These are phyloP conservation scores for Aspergillus flavus DNA, from an alignment of 2,329 filamentous ascomycete genomes.

Conservation along the genomic window DNA sequence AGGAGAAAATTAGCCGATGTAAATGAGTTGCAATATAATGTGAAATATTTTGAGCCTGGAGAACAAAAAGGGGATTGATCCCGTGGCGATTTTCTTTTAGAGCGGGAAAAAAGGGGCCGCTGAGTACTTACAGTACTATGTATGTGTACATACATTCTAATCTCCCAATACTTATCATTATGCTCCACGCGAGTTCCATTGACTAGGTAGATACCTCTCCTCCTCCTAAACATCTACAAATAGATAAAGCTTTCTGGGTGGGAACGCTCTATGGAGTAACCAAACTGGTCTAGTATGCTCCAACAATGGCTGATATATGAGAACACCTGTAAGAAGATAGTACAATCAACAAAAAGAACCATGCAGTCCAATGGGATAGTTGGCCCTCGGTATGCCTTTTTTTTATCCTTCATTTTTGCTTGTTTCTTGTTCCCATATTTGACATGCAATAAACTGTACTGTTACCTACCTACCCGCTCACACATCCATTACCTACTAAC, in stretches of 20 bases:
- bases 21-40: neutral
- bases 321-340: neutral
- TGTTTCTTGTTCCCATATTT: too few species aligned
- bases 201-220: neutral
- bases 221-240: neutral
- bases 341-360: too few species aligned
- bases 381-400: too few species aligned
- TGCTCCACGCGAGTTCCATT: too few species aligned
- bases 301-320: neutral
- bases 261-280: neutral
- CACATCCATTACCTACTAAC: too few species aligned
- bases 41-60: neutral
- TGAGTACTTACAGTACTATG: neutral
- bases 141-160: neutral
- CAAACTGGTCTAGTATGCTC: neutral
- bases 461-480: too few species aligned
- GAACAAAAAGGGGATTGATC: neutral
- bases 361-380: neutral
- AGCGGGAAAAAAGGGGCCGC: constrained; percentile 6
- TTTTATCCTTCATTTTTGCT: too few species aligned
- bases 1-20: neutral
- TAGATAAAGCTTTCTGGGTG: neutral
- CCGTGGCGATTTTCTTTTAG: neutral
- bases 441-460: too few species aligned
- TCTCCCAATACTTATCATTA: neutral